Base-by-base conservation (phyloP, 1,284 basidiomycete species). In the Fomitiporia mediterranea region DNA sequence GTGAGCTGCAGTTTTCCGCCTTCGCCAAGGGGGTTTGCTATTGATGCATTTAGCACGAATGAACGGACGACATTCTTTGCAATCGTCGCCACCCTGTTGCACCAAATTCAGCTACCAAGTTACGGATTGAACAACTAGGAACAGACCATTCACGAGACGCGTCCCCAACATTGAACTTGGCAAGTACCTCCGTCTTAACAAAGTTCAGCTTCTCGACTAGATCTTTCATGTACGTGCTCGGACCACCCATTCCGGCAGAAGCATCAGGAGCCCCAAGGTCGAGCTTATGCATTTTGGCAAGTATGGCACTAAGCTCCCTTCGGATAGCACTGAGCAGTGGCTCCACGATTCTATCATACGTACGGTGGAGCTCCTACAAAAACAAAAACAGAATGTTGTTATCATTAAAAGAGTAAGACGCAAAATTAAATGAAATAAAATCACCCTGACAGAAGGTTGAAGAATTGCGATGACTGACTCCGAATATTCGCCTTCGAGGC, bases 1-100 rank as follows among this genome's bases (percentile, higher is more conserved):
- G 93, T 92, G 58, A 98, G 76, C 70, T 94, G 91, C 34, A 98
- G 77, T 67, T 95, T 95, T 1, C 93, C 91, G 58, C 81, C 82
- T 72, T 98, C 95, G 11, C 90, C 86, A 3, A 97, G 76, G 0
- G 93, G 93, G 62, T 84, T 84, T 9, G 88, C 87, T 53, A 98
- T 91, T 15, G 91, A 93, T 9, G 89, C 87, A 66, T 98, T 92
- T 49, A 97, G 70, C 7, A 98, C 81, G 70, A 98, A 98, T 1
- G 83, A 87, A 61, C 80, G 80, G 49, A 96, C 85, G 27, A 89
- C 82, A 67, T 86, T 86, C 63, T 83, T 84, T 58, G 85, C 86
- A 42, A 93, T 81, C 2, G 72, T 72, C 9, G 80, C 69, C 0
- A 82, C 72, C 90, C 91, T 94, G 37, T 35, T 3, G 15, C 39